Base-by-base conservation (phyloP, 176 grass and related monocot species). In the Musa schizocarpa region DNA sequence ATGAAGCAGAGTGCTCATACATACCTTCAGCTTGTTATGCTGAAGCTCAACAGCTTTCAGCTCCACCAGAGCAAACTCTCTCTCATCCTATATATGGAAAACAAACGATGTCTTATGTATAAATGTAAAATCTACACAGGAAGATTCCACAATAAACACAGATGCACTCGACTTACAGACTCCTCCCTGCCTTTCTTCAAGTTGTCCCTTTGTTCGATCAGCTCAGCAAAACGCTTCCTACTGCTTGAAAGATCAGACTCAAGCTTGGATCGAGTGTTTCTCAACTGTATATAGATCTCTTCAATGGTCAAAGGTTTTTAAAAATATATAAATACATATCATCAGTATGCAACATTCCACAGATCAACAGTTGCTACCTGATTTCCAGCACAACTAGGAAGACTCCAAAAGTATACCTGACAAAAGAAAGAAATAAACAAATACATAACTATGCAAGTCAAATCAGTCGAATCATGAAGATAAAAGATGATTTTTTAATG, bases 381-480 rank as follows among this genome's bases (percentile, higher is more conserved):
- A 81, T 98, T 98, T 76, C 94, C 88, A 87, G 90, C 82, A 90
- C 86, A 98, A 81, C 94, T 98, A 61, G 94, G 94, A 82, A 98
- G 94, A 75, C 94, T 93, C 94, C 94, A 98, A 83, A 98, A 93
- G 59, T 98, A 98, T 63, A 98, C 94, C 94, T 98, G 80, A 54
- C 12, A 66, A 65, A 65, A 13, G 24, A 51, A 27, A 56, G 13
- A 88, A 79, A 63, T 24, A 65, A 74, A 76, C 29, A 69, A 75
- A 54, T 49, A 69, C 20, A 11, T 19, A 53, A 6, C 52, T 29
- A 76, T 52, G 53, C 14, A 26, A 50, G 1, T 54, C 53, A 13
- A 66, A 61, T 20, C 43, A 50, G 1, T 54, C 53, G 9, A 66
- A 61, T 20, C 43, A 11, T 4, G 1, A 59, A 22, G 69, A 71